Evolutionary conservation across 306 rosid genomes (phyloP), one percentile per base, ranked within the genome.

Genomic region (Neltuma alba): DNA sequence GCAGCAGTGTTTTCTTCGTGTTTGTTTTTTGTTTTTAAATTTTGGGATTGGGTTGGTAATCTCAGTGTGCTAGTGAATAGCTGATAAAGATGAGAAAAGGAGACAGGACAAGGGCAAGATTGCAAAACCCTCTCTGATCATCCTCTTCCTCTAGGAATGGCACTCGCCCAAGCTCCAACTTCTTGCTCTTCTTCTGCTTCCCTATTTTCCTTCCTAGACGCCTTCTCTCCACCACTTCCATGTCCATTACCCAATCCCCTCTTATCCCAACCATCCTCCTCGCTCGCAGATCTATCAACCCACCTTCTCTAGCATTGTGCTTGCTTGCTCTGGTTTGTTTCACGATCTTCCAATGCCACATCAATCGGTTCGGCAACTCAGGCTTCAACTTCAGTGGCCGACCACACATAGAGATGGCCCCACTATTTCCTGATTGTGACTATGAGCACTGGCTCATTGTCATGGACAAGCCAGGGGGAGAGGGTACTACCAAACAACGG

Each of bases 371-470:
- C 30, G 98, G 96, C 0, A 87, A 85, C 84, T 89, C 98, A 0
- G 87, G 90, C 0, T 82, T 91, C 4, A 88, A 91, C 76, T 91
- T 91, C 91, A 89, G 90, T 31, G 98, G 93, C 72, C 94, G 99
- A 0, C 98, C 98, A 0, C 99, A 98, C 38, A 90, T 96, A 0
- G 98, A 96, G 72, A 93, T 96, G 99, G 98, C 98, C 0, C 98
- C 99, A 0, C 96, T 96, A 3, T 96, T 96, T 84, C 98, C 98
- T 0, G 99, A 98, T 1, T 96, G 99, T 28, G 99, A 96, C 72
- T 96, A 96, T 77, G 78, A 93, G 80, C 99, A 96, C 86, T 96
- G 96, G 97, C 98, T 96, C 75, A 96, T 96, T 30, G 92, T 96
- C 28, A 93, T 96, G 90, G 99, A 96, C 7, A 87, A 91, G 75